Evolutionary conservation across 352 stramenopile species (phyloP), one percentile per base, ranked within the genome.

Genomic region (Poterioochromonas sp.): DNA sequence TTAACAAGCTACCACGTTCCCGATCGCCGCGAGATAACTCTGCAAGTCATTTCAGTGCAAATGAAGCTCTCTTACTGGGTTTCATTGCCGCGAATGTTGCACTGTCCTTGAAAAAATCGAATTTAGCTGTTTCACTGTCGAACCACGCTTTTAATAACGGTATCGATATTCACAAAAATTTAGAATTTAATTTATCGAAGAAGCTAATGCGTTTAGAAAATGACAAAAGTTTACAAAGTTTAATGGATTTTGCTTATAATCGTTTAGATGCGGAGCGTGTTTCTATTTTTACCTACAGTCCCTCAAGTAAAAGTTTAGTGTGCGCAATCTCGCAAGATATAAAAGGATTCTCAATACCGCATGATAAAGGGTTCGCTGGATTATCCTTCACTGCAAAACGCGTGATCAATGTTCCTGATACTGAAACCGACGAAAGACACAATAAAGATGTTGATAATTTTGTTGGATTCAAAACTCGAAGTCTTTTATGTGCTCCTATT

Each of bases 271-370:
- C 65, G 22, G 65, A 74, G 18, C 20, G 41, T 8, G 41, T 74
- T 8, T 74, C 65, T 35, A 51, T 74, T 58, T 74, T 74, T 37
- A 54, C 41, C 2, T 74, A 74, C 40, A 51, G 40, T 54, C 37
- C 39, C 1, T 34, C 39, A 8, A 58, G n/a, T 54, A 74, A 74
- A 18, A 71, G 3, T 29, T 39, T 74, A 2, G 43, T 74, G 3
- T 74, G 65, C 29, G 29, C 65, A 40, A 37, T 74, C 29, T 74
- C 65, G 0, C 65, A 2, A 22, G 65, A 74, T n/a, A 74, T 74
- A 34, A 74, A 74, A n/a, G 65, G 65, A 54, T 58, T 74, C 15
- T 37, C 20, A 35, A 51, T 74, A 18, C 65, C 65, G 34, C 1
- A 32, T 22, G 65, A 74, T 54, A 15, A 51, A 51, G 65, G 65